Conservation (phyloP, 257 asterid genomes). For the Przewalskia tangutica region DNA sequence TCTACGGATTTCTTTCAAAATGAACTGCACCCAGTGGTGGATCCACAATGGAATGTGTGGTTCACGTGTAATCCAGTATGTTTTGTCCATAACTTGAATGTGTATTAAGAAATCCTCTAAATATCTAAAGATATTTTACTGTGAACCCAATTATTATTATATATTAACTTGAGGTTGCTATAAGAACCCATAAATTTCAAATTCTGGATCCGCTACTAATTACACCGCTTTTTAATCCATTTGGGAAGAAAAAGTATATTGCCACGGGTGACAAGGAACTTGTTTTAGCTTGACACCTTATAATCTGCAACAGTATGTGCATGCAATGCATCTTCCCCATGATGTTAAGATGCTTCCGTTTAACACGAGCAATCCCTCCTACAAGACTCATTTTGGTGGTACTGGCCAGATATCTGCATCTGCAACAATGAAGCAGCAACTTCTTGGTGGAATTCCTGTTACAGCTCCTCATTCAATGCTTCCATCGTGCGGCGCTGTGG, state of each 20-base stretch:
- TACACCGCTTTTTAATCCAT: not conserved
- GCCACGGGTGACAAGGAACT: not conserved
- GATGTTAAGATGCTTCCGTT: conserved; percentile 14
- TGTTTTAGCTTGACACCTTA: conserved; percentile 14
- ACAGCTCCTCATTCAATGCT: conserved; percentile 21
- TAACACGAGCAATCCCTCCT: conserved; percentile 19
- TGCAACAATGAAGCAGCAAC: conserved; percentile 29
- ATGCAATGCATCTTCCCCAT: not conserved
- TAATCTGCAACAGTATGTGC: conserved; percentile 18
- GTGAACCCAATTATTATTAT: too few species aligned
- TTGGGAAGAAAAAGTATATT: not conserved
- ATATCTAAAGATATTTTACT: too few species aligned
- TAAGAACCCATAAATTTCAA: too few species aligned
- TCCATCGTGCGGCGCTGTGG: conserved; percentile 24
- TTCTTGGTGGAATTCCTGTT: conserved; percentile 38
- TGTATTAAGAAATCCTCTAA: too few species aligned
- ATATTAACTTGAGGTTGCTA: too few species aligned
- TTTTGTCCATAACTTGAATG: too few species aligned
- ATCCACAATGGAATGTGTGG: too few species aligned
- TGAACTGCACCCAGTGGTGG: not conserved
- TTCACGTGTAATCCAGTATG: too few species aligned
- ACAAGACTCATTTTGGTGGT: conserved; percentile 23
- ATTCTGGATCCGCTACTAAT: too few species aligned
- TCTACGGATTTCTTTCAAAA: not conserved
- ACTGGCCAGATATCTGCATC: conserved; percentile 25